phyloP scores from a whole-genome alignment of 2,329 filamentous ascomycete species.

The Colletotrichum gigasporum region DNA sequence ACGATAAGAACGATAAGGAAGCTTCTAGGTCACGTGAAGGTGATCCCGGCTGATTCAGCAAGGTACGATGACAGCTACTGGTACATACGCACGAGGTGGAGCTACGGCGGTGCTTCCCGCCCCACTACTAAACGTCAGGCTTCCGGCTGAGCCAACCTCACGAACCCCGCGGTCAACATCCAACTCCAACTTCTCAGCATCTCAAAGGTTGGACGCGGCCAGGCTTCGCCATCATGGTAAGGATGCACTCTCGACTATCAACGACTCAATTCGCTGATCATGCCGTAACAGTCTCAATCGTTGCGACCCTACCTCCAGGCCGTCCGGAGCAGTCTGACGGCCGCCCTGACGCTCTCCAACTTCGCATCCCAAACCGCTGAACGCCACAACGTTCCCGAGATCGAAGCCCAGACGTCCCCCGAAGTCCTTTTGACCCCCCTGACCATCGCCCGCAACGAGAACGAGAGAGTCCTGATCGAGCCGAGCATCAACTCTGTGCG shows the following conservation, averaged over 20 bases:
- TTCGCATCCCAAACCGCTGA: constrained; percentile 98
- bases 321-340: constrained; percentile 92
- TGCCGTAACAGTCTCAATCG: constrained; percentile 80
- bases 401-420: constrained; percentile 91
- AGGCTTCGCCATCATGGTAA: constrained; percentile 29
- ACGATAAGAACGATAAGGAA: no score
- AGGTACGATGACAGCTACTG: constrained; percentile 13
- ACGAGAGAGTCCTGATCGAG: constrained; percentile 95
- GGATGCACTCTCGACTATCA: not conserved
- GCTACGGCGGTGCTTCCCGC: constrained; percentile 33
- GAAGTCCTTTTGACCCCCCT: constrained; percentile 94
- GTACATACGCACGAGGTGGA: constrained; percentile 7
- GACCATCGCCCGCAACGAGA: constrained; percentile 92
- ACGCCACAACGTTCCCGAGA: constrained; percentile 97
- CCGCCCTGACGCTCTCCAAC: constrained; percentile 92
- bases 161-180: constrained; percentile 31
- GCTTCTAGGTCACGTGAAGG: constrained; percentile 9
- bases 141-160: constrained; percentile 39
- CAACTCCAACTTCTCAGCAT: constrained; percentile 23
- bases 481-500: constrained; percentile 96
- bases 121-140: constrained; percentile 46
- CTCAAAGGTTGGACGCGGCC: constrained; percentile 29
- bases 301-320: constrained; percentile 96
- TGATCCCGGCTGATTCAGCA: constrained; percentile 17
- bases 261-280: constrained; percentile 34